A percentile compares a stretch with the other conserved stretches of the same genome.
These are phyloP conservation scores for Coemansia erecta DNA, from an alignment of 192 early-diverging fungal genomes.

Conservation along the genomic window DNA sequence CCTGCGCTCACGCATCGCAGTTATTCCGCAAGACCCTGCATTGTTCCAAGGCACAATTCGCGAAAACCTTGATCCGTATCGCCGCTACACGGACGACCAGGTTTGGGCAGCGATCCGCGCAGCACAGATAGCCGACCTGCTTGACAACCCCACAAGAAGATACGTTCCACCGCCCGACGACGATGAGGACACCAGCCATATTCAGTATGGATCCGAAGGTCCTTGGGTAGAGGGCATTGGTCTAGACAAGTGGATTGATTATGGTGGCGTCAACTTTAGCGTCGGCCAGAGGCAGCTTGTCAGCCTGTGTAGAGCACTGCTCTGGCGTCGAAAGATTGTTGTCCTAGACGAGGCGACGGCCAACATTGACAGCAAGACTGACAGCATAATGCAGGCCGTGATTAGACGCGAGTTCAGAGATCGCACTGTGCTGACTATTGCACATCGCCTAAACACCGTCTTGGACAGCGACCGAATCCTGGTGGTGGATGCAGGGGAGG, in stretches of 20 bases:
- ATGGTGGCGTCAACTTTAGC: neutral
- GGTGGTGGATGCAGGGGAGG: neutral
- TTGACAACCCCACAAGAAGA: neutral
- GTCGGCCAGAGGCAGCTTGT: conserved; percentile 63
- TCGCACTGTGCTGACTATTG: neutral
- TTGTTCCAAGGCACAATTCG: conserved; percentile 47
- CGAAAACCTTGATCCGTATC: conserved; percentile 77
- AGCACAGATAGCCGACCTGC: neutral
- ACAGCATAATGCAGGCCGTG: neutral
- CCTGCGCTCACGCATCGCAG: conserved; percentile 27
- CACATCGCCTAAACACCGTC: neutral
- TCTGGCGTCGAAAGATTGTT: conserved; percentile 59
- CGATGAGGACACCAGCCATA: neutral
- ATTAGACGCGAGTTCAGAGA: neutral
- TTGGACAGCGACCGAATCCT: neutral
- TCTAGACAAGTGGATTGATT: conserved; percentile 26
- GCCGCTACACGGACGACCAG: conserved; percentile 65
- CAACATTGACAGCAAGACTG: conserved; percentile 9
- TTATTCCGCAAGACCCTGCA: conserved; percentile 71
- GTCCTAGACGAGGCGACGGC: conserved; percentile 64
- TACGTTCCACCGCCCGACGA: neutral
- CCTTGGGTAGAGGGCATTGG: conserved; percentile 62
- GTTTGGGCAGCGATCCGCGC: conserved; percentile 64
- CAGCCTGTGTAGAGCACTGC: conserved; percentile 67
- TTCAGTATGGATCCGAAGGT: conserved; percentile 20